A percentile compares a stretch with the other conserved stretches of the same genome.
Conservation (phyloP, 805 yeast species). For the Nematodospora valgi region DNA sequence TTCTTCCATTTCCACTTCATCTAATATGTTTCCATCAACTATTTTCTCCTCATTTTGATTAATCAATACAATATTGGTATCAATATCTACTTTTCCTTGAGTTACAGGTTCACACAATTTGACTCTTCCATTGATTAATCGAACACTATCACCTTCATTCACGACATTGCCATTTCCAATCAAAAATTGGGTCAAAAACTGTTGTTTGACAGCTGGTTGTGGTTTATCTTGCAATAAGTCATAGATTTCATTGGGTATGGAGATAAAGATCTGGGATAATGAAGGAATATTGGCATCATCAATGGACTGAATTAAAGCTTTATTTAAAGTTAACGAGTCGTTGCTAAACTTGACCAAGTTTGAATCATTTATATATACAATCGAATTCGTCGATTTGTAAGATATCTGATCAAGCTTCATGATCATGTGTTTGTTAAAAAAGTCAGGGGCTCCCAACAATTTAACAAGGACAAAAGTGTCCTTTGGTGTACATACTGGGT, state of each 20-base stretch:
- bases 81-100: slow-evolving; percentile 53
- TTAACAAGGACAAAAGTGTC: slow-evolving; percentile 28
- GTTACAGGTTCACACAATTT: slow-evolving; percentile 68
- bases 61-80: slow-evolving; percentile 55
- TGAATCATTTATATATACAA: slow-evolving; percentile 38
- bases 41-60: slow-evolving; percentile 21
- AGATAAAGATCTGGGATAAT: slow-evolving; percentile 43
- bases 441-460: slow-evolving; percentile 38
- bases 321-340: slow-evolving; percentile 40
- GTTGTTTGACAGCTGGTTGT: slow-evolving; percentile 29
- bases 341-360: slow-evolving; percentile 29
- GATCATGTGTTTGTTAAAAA: slow-evolving; percentile 28
- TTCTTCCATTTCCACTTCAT: slow-evolving; percentile 13
- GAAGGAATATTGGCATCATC: slow-evolving; percentile 29
- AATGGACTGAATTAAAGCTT: slow-evolving; percentile 35
- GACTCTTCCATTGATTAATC: slow-evolving; percentile 48
- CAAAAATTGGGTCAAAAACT: slow-evolving; percentile 25
- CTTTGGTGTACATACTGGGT: background rate
- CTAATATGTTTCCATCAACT: slow-evolving; percentile 6
- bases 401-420: slow-evolving; percentile 33
- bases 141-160: slow-evolving; percentile 41
- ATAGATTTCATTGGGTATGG: slow-evolving; percentile 44
- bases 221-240: slow-evolving; percentile 30
- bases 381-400: slow-evolving; percentile 23
- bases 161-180: slow-evolving; percentile 22